Base-by-base conservation (phyloP, 2,329 filamentous ascomycete species). In the Endocalyx cinctus region DNA sequence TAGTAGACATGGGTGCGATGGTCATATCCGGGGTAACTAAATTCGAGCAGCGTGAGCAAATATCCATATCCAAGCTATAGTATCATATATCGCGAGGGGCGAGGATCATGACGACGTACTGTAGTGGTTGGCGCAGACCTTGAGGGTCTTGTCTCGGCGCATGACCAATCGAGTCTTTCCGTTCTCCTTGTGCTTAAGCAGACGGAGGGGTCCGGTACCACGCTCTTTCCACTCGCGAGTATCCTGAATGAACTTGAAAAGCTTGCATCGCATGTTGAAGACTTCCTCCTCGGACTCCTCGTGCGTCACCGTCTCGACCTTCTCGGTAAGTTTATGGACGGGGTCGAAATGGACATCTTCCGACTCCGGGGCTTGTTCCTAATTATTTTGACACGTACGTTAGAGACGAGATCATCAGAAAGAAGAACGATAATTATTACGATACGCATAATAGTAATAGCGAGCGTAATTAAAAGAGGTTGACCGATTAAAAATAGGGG, bases 71-170 rank as follows among this genome's bases (percentile, higher is more conserved):
- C n/a, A 23, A n/a, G 20, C 20, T 8, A n/a, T 23, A 23, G 20
- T 23, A 23, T 84, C 57, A 82, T 95, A 89, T 83, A 70, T 98
- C 97, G 77, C 98, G 92, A 76, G 98, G 98, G 61, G 92, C 92
- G 82, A 92, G 98, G 68, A 98, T 92, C 79, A 98, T 98, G 71
- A 97, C 81, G 42, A 70, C 84, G 57, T 82, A 95, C 89, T 83
- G 70, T 98, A 98, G 77, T 98, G 92, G 76, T 98, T 98, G 61
- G 92, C 92, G 82, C 92, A 98, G 68, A 98, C 92, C 79, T 98
- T 98, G 71, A 97, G 81, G 42, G 92, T 98, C 87, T 97, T 97
- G 75, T 98, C 92, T 62, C 92, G 80, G 64, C 92, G 85, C 92
- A 98, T 98, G 52, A 98, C 92, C 55, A 98, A 74, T 54, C 92